Base-by-base conservation (phyloP, 495 filamentous ascomycete genomes). In the Clohesyomyces aquaticus region DNA sequence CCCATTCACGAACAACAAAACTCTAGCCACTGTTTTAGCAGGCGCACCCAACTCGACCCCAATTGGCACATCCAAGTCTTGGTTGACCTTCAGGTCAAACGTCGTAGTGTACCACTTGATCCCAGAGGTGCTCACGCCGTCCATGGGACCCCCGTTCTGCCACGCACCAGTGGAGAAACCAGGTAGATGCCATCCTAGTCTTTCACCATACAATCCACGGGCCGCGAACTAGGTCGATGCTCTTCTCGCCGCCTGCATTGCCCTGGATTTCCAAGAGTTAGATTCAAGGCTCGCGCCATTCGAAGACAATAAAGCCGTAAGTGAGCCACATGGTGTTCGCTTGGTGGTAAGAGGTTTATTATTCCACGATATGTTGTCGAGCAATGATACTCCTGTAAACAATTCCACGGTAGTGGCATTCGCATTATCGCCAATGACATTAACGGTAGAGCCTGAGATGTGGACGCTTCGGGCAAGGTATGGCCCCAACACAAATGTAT, bases 1-100 rank as follows among this genome's bases (percentile, higher is more conserved):
- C 52, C 79, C 77, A 49, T 80, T 79, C 53, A 80, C 70, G 49
- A 73, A 78, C 35, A 77, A 57, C 63, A 77, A 73, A 6, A 76
- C 75, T 4, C 73, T 68, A 3, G 74, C 72, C 0, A 65, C 58
- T 0, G 69, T 74, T 11, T 67, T 70, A 22, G 47, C 50, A 1
- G 70, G 59, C 2, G 74, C 73, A 18, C 60, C 68, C 0, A 78
- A 45, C 29, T 72, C 70, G 25, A 80, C 67, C 11, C 72, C 71
- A 43, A 81, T 66, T 23, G 78, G 77, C 9, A 79, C 73, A 52
- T 80, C 79, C 23, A 77, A 63, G 51, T 74, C 76, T 4, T 32
- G 46, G 49, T 73, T 71, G 11, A 55, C 25, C 61, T 74, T 55
- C 74, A 79, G 22, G 28, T 66, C 8, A 23, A 71, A 74, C 11